Conservation (phyloP, 1,139 yeast species). For the Nakaseomyces glabratus region DNA sequence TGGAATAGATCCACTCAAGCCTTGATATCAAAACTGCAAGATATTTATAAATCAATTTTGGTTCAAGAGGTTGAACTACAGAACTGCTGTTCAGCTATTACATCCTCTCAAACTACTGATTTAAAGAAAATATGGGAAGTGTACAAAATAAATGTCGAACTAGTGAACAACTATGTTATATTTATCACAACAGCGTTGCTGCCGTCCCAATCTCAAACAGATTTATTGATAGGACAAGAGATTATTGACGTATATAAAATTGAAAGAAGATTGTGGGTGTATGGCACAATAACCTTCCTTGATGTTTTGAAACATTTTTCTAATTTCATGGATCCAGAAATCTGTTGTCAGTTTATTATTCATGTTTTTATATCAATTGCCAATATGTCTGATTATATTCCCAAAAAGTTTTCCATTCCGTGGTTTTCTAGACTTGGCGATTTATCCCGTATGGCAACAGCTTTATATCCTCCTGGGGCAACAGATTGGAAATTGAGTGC, state of each 20-base stretch:
- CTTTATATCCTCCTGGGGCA: slow-evolving; percentile 62
- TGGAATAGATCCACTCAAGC: slow-evolving; percentile 49
- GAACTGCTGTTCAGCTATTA: slow-evolving; percentile 46
- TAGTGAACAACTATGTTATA: slow-evolving; percentile 61
- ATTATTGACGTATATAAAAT: slow-evolving; percentile 67
- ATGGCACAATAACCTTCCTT: slow-evolving; percentile 68
- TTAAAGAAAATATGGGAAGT: slow-evolving; percentile 58
- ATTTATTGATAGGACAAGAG: slow-evolving; percentile 45
- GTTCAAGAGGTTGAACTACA: slow-evolving; percentile 61
- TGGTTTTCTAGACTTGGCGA: slow-evolving; percentile 82
- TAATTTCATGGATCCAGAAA: slow-evolving; percentile 38
- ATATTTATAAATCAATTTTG: slow-evolving; percentile 61
- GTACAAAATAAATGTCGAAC: slow-evolving; percentile 54
- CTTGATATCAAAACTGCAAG: slow-evolving; percentile 60
- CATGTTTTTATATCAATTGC: slow-evolving; percentile 36
- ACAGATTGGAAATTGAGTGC: slow-evolving; percentile 77
- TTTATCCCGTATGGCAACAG: slow-evolving; percentile 73
- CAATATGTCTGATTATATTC: slow-evolving; percentile 44
- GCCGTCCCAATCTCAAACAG: slow-evolving; percentile 50
- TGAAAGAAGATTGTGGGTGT: slow-evolving; percentile 73
- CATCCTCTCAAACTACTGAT: slow-evolving; percentile 41
- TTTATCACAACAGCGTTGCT: slow-evolving; percentile 61
- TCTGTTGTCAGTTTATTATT: slow-evolving; percentile 35
- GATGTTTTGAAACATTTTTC: slow-evolving; percentile 71
- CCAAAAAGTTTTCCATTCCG: slow-evolving; percentile 40